Evolutionary conservation across 2,329 filamentous ascomycete species (phyloP).

Genomic region (Ophiostoma sp.): DNA sequence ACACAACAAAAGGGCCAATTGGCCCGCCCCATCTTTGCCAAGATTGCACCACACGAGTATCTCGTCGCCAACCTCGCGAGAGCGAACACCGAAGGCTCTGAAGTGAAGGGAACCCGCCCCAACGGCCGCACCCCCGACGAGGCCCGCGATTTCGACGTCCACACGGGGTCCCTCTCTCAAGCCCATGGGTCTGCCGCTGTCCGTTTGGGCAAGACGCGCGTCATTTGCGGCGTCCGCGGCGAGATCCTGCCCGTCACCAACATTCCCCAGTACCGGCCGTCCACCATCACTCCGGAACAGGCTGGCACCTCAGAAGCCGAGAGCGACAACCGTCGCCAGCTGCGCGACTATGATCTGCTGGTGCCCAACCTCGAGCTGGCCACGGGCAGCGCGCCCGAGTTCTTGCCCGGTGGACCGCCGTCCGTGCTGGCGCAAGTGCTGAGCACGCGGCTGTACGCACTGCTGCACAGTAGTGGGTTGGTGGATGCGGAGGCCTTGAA

Average conservation of each 20-base stretch:
- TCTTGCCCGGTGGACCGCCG: slow-evolving; percentile 81
- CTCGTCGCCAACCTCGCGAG: slow-evolving; percentile 77
- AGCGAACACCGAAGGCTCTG: slow-evolving; percentile 38
- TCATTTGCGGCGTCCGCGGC: slow-evolving; percentile 88
- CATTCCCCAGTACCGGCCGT: slow-evolving; percentile 66
- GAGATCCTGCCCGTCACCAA: slow-evolving; percentile 77
- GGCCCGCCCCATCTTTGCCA: slow-evolving; percentile 74
- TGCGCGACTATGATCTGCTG: slow-evolving; percentile 68
- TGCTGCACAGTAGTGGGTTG: slow-evolving; percentile 71
- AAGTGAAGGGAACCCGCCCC: slow-evolving; percentile 63
- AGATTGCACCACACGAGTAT: slow-evolving; percentile 84
- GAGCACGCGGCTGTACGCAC: slow-evolving; percentile 73
- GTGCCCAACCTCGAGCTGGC: slow-evolving; percentile 93
- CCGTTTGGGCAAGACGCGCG: slow-evolving; percentile 83
- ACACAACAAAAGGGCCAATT: slow-evolving; percentile 28
- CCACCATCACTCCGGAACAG: slow-evolving; percentile 25
- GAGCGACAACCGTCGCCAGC: slow-evolving; percentile 44
- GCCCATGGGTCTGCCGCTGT: slow-evolving; percentile 88
- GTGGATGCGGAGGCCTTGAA: slow-evolving; percentile 68
- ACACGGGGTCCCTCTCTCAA: slow-evolving; percentile 82
- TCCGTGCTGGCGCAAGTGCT: slow-evolving; percentile 79
- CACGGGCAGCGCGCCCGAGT: slow-evolving; percentile 84
- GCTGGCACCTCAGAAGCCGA: slow-evolving; percentile 1
- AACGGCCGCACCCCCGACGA: slow-evolving; percentile 75
- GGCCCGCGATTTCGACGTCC: slow-evolving; percentile 71